These are phyloP conservation scores for Chytriomyces sp. DNA, from an alignment of 192 early-diverging fungal species.

Conservation along the genomic window DNA sequence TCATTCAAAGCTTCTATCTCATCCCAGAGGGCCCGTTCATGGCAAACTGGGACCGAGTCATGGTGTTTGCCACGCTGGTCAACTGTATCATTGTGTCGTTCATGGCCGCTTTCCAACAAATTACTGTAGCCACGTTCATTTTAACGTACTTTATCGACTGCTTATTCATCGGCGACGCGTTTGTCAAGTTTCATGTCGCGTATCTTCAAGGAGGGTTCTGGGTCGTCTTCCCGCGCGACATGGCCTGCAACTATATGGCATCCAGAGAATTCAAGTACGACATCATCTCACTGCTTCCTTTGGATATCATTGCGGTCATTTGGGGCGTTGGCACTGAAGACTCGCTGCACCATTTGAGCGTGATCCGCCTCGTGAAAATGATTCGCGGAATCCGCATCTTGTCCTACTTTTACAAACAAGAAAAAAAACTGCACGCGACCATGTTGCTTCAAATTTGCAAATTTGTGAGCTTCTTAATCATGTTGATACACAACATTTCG, in stretches of 20 bases:
- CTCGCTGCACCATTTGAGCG: constrained; percentile 20
- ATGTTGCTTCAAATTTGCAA: constrained; percentile 52
- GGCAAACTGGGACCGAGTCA: constrained; percentile 46
- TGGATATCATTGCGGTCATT: constrained; percentile 46
- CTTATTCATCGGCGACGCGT: constrained; percentile 49
- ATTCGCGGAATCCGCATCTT: constrained; percentile 41
- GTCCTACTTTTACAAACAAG: constrained; percentile 46
- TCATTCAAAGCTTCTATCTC: constrained; percentile 45
- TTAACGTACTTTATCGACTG: constrained; percentile 50
- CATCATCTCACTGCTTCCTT: constrained; percentile 38
- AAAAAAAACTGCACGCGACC: constrained; percentile 53
- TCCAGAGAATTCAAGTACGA: constrained; percentile 53
- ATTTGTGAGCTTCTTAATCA: constrained; percentile 47
- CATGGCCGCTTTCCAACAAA: constrained; percentile 56
- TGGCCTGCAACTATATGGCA: constrained; percentile 50
- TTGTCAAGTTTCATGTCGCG: constrained; percentile 54
- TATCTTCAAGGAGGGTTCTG: constrained; percentile 58
- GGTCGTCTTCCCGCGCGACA: constrained; percentile 60
- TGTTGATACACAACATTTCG: constrained; percentile 44
- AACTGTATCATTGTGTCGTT: constrained; percentile 49
- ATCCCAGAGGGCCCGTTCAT: constrained; percentile 53
- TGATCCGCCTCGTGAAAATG: constrained; percentile 52
- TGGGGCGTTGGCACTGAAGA: constrained; percentile 29
- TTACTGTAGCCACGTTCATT: constrained; percentile 36
- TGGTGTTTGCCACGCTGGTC: constrained; percentile 47